A percentile compares a stretch with the other conserved stretches of the same genome.
phyloP scores from a whole-genome alignment of 2,329 filamentous ascomycete genomes.

The Aspergillus sp. region DNA sequence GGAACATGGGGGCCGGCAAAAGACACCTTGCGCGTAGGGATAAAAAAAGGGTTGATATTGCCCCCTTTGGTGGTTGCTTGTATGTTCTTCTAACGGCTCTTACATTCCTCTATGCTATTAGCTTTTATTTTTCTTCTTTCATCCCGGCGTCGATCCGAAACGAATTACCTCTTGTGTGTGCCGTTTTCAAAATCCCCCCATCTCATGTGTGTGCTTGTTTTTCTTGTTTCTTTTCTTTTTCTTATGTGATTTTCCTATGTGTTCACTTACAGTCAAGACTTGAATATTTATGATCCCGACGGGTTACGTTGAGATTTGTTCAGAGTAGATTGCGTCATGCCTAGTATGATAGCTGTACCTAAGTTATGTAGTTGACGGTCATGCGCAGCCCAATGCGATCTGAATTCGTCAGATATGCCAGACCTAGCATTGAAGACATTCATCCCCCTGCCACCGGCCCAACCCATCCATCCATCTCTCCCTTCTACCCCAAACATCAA shows the following conservation, averaged over 20 bases:
- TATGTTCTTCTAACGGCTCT: slow-evolving; percentile 38
- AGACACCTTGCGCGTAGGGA: slow-evolving; percentile 27
- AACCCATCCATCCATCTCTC: not conserved
- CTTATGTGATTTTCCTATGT: slow-evolving; percentile 3
- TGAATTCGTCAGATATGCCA: too few relatives aligned
- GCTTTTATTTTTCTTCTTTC: slow-evolving; percentile 38
- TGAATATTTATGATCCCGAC: slow-evolving; percentile 16
- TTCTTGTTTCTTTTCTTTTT: slow-evolving; percentile 12
- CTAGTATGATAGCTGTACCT: too few relatives aligned
- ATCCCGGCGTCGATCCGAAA: slow-evolving; percentile 32
- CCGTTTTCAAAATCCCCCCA: slow-evolving; percentile 23
- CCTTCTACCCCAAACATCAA: not conserved
- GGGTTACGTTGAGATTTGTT: slow-evolving; percentile 6
- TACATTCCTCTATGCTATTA: slow-evolving; percentile 43
- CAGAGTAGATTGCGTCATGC: not conserved
- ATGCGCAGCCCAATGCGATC: too few relatives aligned
- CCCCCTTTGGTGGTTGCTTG: slow-evolving; percentile 30
- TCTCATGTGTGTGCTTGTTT: slow-evolving; percentile 14
- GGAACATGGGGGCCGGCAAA: slow-evolving; percentile 31
- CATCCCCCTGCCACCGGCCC: too few relatives aligned
- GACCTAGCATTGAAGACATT: too few relatives aligned
- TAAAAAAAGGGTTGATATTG: slow-evolving; percentile 23
- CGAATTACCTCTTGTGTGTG: slow-evolving; percentile 23
- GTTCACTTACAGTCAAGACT: slow-evolving; percentile 12
- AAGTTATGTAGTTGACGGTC: too few relatives aligned